Percentiles rank a stretch among this genome's conserved stretches.
Evolutionary conservation across 2,329 filamentous ascomycete genomes (phyloP).

Genomic region (Ophiostoma sp.): DNA sequence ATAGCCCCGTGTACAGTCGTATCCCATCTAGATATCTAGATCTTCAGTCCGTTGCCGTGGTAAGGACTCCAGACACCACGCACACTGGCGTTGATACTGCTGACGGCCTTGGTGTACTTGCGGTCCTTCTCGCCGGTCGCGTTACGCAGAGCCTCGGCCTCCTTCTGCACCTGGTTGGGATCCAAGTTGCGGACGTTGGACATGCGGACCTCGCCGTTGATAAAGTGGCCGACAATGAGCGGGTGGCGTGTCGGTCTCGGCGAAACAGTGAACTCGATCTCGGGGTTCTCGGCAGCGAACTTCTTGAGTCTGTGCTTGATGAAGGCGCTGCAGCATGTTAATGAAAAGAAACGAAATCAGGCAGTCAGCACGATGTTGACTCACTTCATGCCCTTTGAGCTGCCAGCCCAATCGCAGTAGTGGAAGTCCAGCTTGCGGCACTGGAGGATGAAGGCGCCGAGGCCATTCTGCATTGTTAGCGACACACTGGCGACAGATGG

Average conservation of each 20-base stretch:
- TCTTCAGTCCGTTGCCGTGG: constrained; percentile 53
- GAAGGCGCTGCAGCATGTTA: constrained; percentile 56
- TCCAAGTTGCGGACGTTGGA: constrained; percentile 87
- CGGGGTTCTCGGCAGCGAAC: constrained; percentile 76
- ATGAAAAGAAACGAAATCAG: background rate
- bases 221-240: constrained; percentile 81
- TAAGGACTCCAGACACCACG: constrained; percentile 67
- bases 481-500: background rate
- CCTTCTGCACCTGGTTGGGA: constrained; percentile 71
- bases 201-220: constrained; percentile 80
- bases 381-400: constrained; percentile 91
- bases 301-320: constrained; percentile 67
- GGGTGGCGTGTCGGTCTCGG: constrained; percentile 88
- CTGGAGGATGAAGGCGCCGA: constrained; percentile 93
- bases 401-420: constrained; percentile 95
- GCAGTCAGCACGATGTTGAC: constrained; percentile 27
- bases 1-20: no score
- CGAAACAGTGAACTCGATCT: constrained; percentile 86
- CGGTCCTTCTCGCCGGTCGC: constrained; percentile 69
- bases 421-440: constrained; percentile 94
- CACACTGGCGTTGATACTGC: constrained; percentile 59
- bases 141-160: constrained; percentile 67
- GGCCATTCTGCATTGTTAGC: constrained; percentile 65
- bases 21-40: constrained; percentile 35
- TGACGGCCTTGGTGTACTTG: constrained; percentile 57